Base-by-base conservation (phyloP, 768 basidiomycete genomes). In the Boletus vinaceobasis region DNA sequence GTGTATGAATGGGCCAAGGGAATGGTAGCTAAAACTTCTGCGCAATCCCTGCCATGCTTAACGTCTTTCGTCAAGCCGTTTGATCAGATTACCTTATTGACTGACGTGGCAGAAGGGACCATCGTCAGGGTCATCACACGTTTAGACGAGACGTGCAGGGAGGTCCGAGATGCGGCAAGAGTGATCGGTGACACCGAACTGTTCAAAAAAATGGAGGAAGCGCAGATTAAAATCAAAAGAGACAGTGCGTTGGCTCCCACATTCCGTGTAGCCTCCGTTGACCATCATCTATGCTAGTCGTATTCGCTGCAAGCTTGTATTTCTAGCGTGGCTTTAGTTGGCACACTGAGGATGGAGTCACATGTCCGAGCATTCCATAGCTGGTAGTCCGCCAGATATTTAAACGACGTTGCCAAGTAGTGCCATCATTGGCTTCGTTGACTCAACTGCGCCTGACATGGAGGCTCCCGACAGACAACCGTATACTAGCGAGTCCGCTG, bases 1-100 rank as follows among this genome's bases (percentile, higher is more conserved):
- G 97, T 98, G 7, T 98, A 98, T 66, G 97, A 98, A 71, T 99
- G 97, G 97, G 95, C 97, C 0, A 93, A 89, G 70, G 97, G 97
- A 50, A 98, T 96, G 95, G 96, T 96, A 62, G 19, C 62, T 84
- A 58, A 42, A n/a, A 17, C 14, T 29, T 55, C 4, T 50, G 5
- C 17, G 5, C 13, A 11, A 29, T 1, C 9, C 40, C 47, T 45
- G 33, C 14, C 32, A n/a, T 10, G 17, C 36, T 37, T 54, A n/a
- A 52, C 33, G 29, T 40, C 13, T 11, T 23, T 40, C 42, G 48
- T 58, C 33, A 61, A 99, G 96, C 92, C 97, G 1, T 99, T 99
- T 70, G 86, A 94, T 65, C 89, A 98, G 69, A 96, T 99, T 61
- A 93, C 92, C 1, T 72, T 81, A 4, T 74, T 99, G 55, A 99